These are phyloP conservation scores for Colletotrichum cordylinicola DNA, from an alignment of 2,329 filamentous ascomycete species.

Conservation along the genomic window DNA sequence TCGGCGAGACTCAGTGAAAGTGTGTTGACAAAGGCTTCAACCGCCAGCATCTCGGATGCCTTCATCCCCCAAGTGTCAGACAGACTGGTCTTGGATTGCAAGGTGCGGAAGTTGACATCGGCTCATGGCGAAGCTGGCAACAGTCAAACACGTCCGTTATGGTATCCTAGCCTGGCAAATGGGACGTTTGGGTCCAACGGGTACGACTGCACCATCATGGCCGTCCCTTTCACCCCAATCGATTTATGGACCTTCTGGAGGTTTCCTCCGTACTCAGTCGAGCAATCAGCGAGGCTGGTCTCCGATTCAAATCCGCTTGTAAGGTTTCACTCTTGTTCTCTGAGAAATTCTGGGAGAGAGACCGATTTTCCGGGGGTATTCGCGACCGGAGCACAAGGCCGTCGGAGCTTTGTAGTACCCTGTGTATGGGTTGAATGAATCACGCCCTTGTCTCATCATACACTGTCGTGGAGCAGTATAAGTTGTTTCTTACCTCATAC, in stretches of 20 bases:
- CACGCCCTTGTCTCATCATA: constrained; percentile 59
- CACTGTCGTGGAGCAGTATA: constrained; percentile 32
- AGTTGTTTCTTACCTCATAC: no score
- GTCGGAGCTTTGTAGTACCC: constrained; percentile 67
- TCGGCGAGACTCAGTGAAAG: constrained; percentile 26
- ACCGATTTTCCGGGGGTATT: constrained; percentile 66
- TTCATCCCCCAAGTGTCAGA: constrained; percentile 66
- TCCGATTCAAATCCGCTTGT: constrained; percentile 46
- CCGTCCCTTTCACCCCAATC: constrained; percentile 63
- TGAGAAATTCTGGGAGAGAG: constrained; percentile 56
- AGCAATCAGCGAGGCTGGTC: constrained; percentile 26
- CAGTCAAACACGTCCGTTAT: constrained; percentile 44
- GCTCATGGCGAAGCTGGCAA: background rate
- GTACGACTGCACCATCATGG: constrained; percentile 68
- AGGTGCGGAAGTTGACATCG: no score
- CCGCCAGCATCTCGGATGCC: constrained; percentile 62
- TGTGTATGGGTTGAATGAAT: constrained; percentile 64
- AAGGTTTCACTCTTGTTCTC: constrained; percentile 68
- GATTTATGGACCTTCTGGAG: constrained; percentile 48
- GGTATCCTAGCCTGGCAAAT: constrained; percentile 48
- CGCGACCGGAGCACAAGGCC: constrained; percentile 58
- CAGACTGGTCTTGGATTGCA: constrained; percentile 60
- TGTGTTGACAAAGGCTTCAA: constrained; percentile 41
- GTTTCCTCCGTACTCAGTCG: no score
- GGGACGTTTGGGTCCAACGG: constrained; percentile 47